Evolutionary conservation across 129 eudicot genomes (phyloP), one percentile per base, ranked within the genome.

Genomic region (Flaveria sonorensis): DNA sequence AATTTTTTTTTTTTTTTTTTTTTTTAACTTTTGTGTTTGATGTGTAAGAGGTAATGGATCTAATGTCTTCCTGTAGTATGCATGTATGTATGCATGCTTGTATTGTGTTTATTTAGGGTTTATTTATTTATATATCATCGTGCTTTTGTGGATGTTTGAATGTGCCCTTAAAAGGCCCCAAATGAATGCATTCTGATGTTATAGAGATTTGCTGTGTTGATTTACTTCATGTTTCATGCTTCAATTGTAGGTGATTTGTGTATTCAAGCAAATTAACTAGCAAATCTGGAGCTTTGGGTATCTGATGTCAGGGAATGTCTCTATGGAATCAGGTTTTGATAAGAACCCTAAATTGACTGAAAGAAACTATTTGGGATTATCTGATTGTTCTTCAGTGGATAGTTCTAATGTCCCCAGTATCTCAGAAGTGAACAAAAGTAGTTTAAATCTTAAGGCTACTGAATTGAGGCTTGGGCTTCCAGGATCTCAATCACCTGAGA

Each of bases 381-480:
- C 96, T 1, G 92, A 88, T 62, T 86, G 96, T 83, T 90, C 92
- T 4, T 88, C 96, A 0, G 96, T 88, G 21, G 96, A 88, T 69
- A 90, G 96, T 69, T 90, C 89, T 19, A 80, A 78, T 30, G 86
- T 81, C 20, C 87, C 96, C 16, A 60, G 77, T 24, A 13, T 71
- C 14, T 73, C 90, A n/a, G 90, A 83, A 69, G 96, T 77, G 70
- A 86, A 77, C 64, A 85, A 77, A 65, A 79, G 40, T 45, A 79
- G 82, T 67, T n/a, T 90, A 69, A 81, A 88, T 57, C 77, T 90
- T 71, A 86, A 82, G 73, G 96, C 90, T 65, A 90, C 96, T 4
- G 96, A 90, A 74, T 42, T 90, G 21, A 87, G 92, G 85, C 96
- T 90, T 21, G 96, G 96, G 20, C 92, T 90, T 82, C 96, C 96